Evolutionary conservation across 2,329 filamentous ascomycete species (phyloP).

Genomic region (Gaeumannomyces tritici): DNA sequence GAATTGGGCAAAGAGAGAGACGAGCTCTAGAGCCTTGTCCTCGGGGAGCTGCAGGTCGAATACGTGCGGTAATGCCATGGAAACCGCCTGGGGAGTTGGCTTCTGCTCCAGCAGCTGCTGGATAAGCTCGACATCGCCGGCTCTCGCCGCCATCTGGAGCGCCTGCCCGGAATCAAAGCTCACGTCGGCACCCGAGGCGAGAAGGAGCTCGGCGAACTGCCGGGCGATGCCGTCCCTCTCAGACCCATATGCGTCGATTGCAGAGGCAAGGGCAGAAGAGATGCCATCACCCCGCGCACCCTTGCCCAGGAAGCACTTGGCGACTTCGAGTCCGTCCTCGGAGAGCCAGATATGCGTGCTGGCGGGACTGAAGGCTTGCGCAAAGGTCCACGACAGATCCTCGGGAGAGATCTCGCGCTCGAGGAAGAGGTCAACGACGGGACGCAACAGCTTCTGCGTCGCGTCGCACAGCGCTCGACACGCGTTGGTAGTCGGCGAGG

Average conservation of each 20-base stretch:
- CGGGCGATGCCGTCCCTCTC: conserved; percentile 29
- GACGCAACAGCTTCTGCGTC: conserved; percentile 25
- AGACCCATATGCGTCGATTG: conserved; percentile 31
- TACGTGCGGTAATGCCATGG: conserved; percentile 44
- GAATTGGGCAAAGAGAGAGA: conserved; percentile 41
- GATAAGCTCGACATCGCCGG: conserved; percentile 39
- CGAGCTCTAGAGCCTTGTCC: conserved; percentile 37
- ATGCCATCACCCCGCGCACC: conserved; percentile 36
- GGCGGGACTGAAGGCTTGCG: conserved; percentile 30
- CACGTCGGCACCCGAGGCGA: conserved; percentile 32
- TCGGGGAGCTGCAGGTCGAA: conserved; percentile 42
- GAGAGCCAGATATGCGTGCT: conserved; percentile 35
- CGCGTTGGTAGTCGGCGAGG: conserved; percentile 39
- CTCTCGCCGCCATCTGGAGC: conserved; percentile 42
- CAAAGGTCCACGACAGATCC: conserved; percentile 35
- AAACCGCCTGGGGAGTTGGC: conserved; percentile 39
- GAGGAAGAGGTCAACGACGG: conserved; percentile 32
- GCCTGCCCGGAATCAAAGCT: conserved; percentile 42
- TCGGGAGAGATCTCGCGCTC: conserved; percentile 26
- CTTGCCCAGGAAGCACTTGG: conserved; percentile 36
- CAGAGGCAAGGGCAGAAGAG: conserved; percentile 32
- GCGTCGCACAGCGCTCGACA: conserved; percentile 44
- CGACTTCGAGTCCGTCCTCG: conserved; percentile 33
- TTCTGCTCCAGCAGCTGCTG: conserved; percentile 37
- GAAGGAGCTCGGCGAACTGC: conserved; percentile 33